Evolutionary conservation across 2,329 filamentous ascomycete genomes (phyloP), one percentile per base, ranked within the genome.

Genomic region (Cryphonectria parasitica): DNA sequence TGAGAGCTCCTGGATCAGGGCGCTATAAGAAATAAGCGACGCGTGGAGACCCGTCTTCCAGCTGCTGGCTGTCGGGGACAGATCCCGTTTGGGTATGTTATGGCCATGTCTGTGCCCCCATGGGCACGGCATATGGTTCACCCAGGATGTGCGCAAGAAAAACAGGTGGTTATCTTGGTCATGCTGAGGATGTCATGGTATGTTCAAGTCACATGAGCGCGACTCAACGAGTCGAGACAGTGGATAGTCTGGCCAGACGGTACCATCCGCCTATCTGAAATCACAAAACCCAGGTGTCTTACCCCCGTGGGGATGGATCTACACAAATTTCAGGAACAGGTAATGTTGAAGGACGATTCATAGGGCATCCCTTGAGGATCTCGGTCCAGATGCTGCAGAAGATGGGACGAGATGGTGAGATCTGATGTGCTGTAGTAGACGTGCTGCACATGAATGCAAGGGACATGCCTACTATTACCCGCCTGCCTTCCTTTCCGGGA

Each of bases 351-450:
- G 28, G 28, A 19, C 13, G 15, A 19, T 58, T 19, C 54, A 58
- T 58, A 58, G 54, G 54, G 54, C 28, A 15, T 3, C 13, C 25
- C 22, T 19, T 19, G 54, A 58, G 54, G 54, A 58, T 61, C 58
- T 61, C 58, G 58, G 58, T 25, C 58, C 58, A 22, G 28, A 17
- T 31, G 28, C 54, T 58, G 54, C 17, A 61, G 54, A 45, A 45
- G 52, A 56, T 56, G 52, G 49, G 45, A 22, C 2, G 56, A 31
- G 28, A 60, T 61, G 58, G 31, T 39, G 31, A 39, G 58, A 61
- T 61, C 58, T 61, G 58, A 36, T 61, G 58, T n/a, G n/a, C n/a
- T n/a, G n/a, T n/a, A n/a, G n/a, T 39, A 36, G 58, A 22, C 34
- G 58, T 8, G 15, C 54, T 58, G 54, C 54, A 31, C 54, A 31